These are phyloP conservation scores for Wickerhamomyces rabaulensis DNA, from an alignment of 805 yeast species.

Conservation along the genomic window DNA sequence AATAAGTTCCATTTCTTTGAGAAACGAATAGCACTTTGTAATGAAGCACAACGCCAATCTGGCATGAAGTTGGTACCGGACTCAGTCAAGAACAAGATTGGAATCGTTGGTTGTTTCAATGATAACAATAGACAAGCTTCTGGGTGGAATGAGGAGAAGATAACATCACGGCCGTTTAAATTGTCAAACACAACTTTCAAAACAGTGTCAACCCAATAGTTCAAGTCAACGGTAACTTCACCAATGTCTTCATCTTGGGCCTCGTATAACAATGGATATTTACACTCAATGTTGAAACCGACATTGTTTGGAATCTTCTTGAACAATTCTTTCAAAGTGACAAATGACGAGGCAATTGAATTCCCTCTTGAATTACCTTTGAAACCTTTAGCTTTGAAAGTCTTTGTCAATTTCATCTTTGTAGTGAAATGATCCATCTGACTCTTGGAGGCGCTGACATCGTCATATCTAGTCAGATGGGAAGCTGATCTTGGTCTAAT, in stretches of 20 bases:
- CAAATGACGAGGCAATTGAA: slow-evolving; percentile 87
- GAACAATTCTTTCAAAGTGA: slow-evolving; percentile 81
- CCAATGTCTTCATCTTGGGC: slow-evolving; percentile 88
- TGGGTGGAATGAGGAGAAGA: slow-evolving; percentile 92
- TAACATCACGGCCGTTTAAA: slow-evolving; percentile 74
- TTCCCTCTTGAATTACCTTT: slow-evolving; percentile 92
- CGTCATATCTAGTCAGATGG: slow-evolving; percentile 5
- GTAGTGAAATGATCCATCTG: slow-evolving; percentile 25
- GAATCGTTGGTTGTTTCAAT: slow-evolving; percentile 89
- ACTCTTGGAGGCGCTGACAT: neutral
- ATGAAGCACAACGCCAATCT: slow-evolving; percentile 79
- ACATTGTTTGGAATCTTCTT: slow-evolving; percentile 73
- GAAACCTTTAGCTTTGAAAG: slow-evolving; percentile 79
- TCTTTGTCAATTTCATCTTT: slow-evolving; percentile 81
- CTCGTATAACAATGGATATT: slow-evolving; percentile 93
- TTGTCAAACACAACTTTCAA: slow-evolving; percentile 74
- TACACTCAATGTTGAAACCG: slow-evolving; percentile 92
- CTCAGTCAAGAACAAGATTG: slow-evolving; percentile 85
- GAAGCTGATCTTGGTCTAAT: slow-evolving; percentile 24
- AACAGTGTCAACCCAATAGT: slow-evolving; percentile 84
- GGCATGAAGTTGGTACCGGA: slow-evolving; percentile 84
- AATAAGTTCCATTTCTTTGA: slow-evolving; percentile 86
- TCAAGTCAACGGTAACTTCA: slow-evolving; percentile 74
- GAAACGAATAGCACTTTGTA: slow-evolving; percentile 88
- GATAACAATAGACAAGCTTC: slow-evolving; percentile 83